Evolutionary conservation across 768 basidiomycete genomes (phyloP).

Genomic region (Pleurotus ostreatus): DNA sequence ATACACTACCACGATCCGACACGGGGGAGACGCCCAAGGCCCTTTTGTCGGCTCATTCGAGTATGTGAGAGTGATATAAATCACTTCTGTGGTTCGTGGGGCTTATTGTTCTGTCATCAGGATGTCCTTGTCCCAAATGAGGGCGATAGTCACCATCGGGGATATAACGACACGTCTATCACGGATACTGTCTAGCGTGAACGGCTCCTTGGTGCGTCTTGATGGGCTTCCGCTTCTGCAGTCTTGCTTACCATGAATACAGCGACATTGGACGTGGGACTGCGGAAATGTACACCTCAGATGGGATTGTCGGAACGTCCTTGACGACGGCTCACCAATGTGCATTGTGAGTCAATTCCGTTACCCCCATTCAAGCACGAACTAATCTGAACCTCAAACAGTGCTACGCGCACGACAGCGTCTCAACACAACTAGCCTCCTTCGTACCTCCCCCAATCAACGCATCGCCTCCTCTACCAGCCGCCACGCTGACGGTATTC

Average conservation of each 20-base stretch:
- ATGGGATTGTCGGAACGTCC: slow-evolving; percentile 42
- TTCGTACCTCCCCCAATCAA: slow-evolving; percentile 45
- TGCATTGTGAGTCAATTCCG: slow-evolving; percentile 34
- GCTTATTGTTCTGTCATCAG: slow-evolving; percentile 16
- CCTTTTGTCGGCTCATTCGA: slow-evolving; percentile 33
- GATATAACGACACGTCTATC: slow-evolving; percentile 34
- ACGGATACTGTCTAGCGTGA: slow-evolving; percentile 30
- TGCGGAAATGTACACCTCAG: slow-evolving; percentile 30
- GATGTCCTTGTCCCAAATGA: slow-evolving; percentile 35
- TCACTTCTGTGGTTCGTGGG: background rate
- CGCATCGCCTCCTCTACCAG: slow-evolving; percentile 42
- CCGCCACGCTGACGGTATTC: slow-evolving; percentile 40
- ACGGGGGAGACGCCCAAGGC: slow-evolving; percentile 21
- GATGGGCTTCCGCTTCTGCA: background rate
- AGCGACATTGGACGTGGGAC: slow-evolving; percentile 40
- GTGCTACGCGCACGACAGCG: slow-evolving; percentile 27
- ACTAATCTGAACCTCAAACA: slow-evolving; percentile 6
- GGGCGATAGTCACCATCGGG: slow-evolving; percentile 37
- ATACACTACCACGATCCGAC: slow-evolving; percentile 34
- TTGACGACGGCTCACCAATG: slow-evolving; percentile 44
- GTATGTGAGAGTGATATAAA: slow-evolving; percentile 16
- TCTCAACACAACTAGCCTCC: slow-evolving; percentile 33
- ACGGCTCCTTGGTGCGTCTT: slow-evolving; percentile 25
- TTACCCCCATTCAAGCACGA: slow-evolving; percentile 4
- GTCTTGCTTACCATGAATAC: background rate